Percentiles rank a stretch among this genome's conserved stretches.
These are phyloP conservation scores for Arthrobotrys sphaeroides DNA, from an alignment of 2,329 filamentous ascomycete species.

Conservation along the genomic window DNA sequence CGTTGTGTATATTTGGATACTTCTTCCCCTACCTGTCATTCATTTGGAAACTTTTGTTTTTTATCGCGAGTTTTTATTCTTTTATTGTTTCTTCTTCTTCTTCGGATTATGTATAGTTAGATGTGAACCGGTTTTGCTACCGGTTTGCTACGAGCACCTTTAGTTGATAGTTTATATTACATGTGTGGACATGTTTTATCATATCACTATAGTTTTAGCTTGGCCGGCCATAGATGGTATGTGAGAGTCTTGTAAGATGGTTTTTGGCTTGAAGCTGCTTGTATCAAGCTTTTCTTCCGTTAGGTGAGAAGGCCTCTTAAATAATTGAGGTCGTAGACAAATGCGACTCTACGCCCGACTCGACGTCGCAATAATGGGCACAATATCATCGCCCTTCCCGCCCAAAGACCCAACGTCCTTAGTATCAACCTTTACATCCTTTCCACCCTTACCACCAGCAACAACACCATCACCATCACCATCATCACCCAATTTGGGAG, in stretches of 20 bases:
- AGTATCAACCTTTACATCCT: slow-evolving; percentile 4
- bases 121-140: slow-evolving; percentile 27
- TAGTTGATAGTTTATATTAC: slow-evolving; percentile 53
- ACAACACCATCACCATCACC: too few relatives aligned
- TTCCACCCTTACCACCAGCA: neutral
- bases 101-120: slow-evolving; percentile 17
- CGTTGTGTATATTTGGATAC: slow-evolving; percentile 34
- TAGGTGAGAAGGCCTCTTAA: too few relatives aligned
- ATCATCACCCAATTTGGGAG: slow-evolving; percentile 5
- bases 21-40: slow-evolving; percentile 3
- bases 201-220: neutral
- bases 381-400: slow-evolving; percentile 13
- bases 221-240: neutral
- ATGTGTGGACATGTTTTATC: slow-evolving; percentile 16
- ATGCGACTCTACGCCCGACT: slow-evolving; percentile 22
- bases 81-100: neutral
- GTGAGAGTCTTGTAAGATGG: too few relatives aligned
- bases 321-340: too few relatives aligned
- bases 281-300: too few relatives aligned
- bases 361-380: slow-evolving; percentile 27
- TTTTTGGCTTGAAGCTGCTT: too few relatives aligned
- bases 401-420: neutral
- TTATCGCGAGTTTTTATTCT: neutral
- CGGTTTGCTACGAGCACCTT: slow-evolving; percentile 1
- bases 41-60: neutral